Evolutionary conservation across 371 early-diverging fungal species (phyloP), one percentile per base, ranked within the genome.

Genomic region (Mortierella sp.): DNA sequence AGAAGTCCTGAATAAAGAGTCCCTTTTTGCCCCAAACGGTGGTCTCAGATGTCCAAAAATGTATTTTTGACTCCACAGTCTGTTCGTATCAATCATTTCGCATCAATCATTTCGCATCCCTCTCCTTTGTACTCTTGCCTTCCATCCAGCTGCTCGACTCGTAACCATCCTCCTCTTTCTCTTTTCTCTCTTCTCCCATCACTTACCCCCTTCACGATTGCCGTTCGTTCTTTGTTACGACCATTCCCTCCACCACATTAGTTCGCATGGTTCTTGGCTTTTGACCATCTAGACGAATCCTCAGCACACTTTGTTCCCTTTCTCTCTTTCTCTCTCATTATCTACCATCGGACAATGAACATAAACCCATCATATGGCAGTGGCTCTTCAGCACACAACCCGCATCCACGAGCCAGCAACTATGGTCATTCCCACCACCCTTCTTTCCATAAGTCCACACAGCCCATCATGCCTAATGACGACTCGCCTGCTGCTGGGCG

Each of bases 401-500:
- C 58, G 52, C 72, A 61, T n/a, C n/a, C n/a, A 37, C 60, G 60
- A 34, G 7, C 34, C 23, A 51, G 50, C 15, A 50, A 56, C 34
- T 55, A 64, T 19, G 47, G 46, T 17, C 54, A 56, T 7, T 47
- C 46, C 21, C 53, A 37, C 5, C 68, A 60, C 3, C 46, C 43
- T 47, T 28, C 57, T 19, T 52, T 56, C 21, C 53, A 49, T 48
- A 66, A 53, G 50, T 34, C 59, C 6, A 44, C 54, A 15, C 32
- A 48, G 37, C 44, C 55, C 21, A 28, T 46, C 27, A 11, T 46
- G 42, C 55, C 55, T 39, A n/a, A n/a, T n/a, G 67, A 56, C n/a
- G 63, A 62, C 51, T 53, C 56, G 32, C 58, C 44, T 55, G 51
- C 50, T 19, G 26, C 62, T 26, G 67, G 67, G n/a, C 58, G 75